Evolutionary conservation across 2,329 filamentous ascomycete species (phyloP).

Genomic region (Diaporthe sp.): DNA sequence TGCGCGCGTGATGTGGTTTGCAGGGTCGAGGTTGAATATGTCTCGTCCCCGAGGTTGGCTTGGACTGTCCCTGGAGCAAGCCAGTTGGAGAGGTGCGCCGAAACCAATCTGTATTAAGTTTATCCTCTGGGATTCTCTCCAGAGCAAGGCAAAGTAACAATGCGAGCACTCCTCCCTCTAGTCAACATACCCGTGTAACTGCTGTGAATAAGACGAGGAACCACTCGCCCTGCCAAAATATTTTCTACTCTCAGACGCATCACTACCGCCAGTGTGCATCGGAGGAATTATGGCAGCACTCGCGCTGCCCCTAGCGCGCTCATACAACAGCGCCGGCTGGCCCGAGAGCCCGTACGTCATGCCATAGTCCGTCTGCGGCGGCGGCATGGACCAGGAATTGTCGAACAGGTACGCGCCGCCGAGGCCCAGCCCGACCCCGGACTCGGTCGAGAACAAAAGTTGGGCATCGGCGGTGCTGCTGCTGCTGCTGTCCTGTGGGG

Average conservation of each 20-base stretch:
- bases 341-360: neutral
- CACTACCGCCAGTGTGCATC: neutral
- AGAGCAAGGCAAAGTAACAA: no score
- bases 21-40: neutral
- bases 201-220: neutral
- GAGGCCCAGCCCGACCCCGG: conserved; percentile 3
- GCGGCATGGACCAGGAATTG: neutral
- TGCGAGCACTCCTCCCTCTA: neutral
- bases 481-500: neutral
- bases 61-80: conserved; percentile 4
- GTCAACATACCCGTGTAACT: neutral
- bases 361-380: neutral
- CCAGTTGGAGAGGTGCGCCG: neutral
- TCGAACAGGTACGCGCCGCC: neutral
- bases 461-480: neutral
- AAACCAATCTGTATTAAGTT: neutral
- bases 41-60: neutral
- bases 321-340: neutral
- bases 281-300: neutral
- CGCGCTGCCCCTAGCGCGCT: conserved; percentile 13
- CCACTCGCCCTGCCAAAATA: neutral
- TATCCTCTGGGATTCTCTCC: no score
- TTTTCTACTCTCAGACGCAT: neutral
- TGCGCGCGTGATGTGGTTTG: neutral
- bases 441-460: neutral